Conservation (phyloP, 495 filamentous ascomycete species). For the Letharia columbiana region DNA sequence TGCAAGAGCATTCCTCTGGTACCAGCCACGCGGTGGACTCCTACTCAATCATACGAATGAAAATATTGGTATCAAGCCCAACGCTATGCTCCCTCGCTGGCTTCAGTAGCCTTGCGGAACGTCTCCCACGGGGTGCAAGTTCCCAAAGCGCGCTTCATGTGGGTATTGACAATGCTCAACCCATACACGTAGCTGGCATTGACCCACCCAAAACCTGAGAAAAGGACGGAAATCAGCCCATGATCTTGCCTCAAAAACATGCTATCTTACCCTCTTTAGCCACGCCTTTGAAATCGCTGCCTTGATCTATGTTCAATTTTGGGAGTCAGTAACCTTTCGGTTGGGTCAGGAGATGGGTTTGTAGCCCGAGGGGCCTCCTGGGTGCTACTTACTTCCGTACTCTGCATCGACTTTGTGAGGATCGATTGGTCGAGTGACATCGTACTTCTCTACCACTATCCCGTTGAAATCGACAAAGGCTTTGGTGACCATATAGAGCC, state of each 20-base stretch:
- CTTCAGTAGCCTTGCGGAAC: constrained; percentile 32
- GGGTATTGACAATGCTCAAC: constrained; percentile 70
- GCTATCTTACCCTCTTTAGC: constrained; percentile 20
- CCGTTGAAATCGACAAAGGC: constrained; percentile 97
- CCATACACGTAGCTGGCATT: constrained; percentile 94
- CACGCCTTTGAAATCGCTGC: constrained; percentile 16
- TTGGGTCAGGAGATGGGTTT: not conserved
- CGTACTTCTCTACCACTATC: constrained; percentile 98
- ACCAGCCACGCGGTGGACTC: not conserved
- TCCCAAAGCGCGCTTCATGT: constrained; percentile 79
- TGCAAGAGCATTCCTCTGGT: not conserved
- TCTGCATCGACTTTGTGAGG: constrained; percentile 92
- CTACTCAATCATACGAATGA: not conserved
- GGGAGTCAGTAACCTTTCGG: not conserved
- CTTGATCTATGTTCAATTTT: constrained; percentile 76
- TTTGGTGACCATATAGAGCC: constrained; percentile 96
- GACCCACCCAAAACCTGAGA: constrained; percentile 82
- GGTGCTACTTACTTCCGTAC: constrained; percentile 54
- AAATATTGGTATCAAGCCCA: not conserved
- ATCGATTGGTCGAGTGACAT: constrained; percentile 81
- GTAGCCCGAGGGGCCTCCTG: not conserved
- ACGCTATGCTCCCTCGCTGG: constrained; percentile 9
- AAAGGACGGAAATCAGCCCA: constrained; percentile 39
- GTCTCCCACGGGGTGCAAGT: constrained; percentile 74
- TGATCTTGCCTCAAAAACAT: constrained; percentile 17